Percentiles rank a stretch among this genome's conserved stretches.
phyloP scores from a whole-genome alignment of 2,329 filamentous ascomycete species.

The Thelonectria rubi region DNA sequence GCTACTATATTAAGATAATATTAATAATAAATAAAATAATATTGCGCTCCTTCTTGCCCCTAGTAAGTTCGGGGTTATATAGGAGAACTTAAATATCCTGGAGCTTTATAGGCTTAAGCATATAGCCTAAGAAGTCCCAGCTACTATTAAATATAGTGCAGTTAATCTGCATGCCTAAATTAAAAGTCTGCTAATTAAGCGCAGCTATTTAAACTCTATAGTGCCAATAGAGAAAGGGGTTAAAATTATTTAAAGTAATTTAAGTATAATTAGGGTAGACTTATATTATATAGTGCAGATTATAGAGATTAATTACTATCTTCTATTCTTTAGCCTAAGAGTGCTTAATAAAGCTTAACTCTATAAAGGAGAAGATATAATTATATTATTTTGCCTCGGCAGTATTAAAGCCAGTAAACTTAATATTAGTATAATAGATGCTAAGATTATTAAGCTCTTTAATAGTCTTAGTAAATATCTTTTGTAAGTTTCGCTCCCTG shows the following conservation, averaged over 20 bases:
- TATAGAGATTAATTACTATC: slow-evolving; percentile 84
- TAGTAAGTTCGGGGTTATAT: slow-evolving; percentile 59
- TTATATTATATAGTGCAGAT: slow-evolving; percentile 89
- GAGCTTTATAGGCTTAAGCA: slow-evolving; percentile 89
- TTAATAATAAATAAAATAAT: slow-evolving; percentile 86
- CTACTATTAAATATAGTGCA: slow-evolving; percentile 97
- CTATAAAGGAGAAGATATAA: slow-evolving; percentile 95
- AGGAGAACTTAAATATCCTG: slow-evolving; percentile 73
- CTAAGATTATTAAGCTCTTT: slow-evolving; percentile 85
- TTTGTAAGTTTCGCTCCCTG: slow-evolving; percentile 66
- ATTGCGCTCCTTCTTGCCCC: slow-evolving; percentile 78
- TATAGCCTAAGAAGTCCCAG: slow-evolving; percentile 87
- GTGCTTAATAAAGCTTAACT: slow-evolving; percentile 84
- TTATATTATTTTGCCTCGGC: slow-evolving; percentile 87
- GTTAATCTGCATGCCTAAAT: slow-evolving; percentile 94
- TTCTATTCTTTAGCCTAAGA: slow-evolving; percentile 80
- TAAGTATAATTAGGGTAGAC: slow-evolving; percentile 89
- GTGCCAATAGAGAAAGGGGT: slow-evolving; percentile 92
- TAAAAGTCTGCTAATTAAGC: slow-evolving; percentile 98
- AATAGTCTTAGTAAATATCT: slow-evolving; percentile 84
- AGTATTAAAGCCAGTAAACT: slow-evolving; percentile 82
- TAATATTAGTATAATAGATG: slow-evolving; percentile 78
- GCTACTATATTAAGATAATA: slow-evolving; percentile 91
- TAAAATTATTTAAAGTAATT: slow-evolving; percentile 90
- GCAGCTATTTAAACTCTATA: slow-evolving; percentile 97